phyloP scores from a whole-genome alignment of 1,284 basidiomycete genomes.

The Malassezia restricta region DNA sequence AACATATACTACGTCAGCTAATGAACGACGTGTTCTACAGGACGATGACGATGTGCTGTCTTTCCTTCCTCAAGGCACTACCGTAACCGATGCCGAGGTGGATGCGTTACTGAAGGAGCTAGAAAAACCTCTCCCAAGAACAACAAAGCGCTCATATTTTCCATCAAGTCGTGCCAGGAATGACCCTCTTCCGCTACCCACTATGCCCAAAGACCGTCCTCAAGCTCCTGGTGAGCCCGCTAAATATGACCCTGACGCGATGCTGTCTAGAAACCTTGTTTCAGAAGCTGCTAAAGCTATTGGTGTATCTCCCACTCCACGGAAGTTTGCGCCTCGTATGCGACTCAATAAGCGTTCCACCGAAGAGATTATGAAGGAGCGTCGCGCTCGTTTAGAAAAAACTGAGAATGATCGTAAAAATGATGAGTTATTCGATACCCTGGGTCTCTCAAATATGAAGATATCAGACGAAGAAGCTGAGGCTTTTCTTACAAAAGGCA shows the following conservation, averaged over 20 bases:
- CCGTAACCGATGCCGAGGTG: conserved; percentile 29
- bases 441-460: conserved; percentile 33
- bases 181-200: conserved; percentile 6
- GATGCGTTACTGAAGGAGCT: conserved; percentile 21
- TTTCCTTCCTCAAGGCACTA: conserved; percentile 28
- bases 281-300: conserved; percentile 30
- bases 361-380: conserved; percentile 6
- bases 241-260: conserved; percentile 25
- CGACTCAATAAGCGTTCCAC: conserved; percentile 1
- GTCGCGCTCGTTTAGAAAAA: conserved; percentile 2
- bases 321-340: conserved; percentile 6
- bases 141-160: conserved; percentile 3
- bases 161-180: conserved; percentile 9
- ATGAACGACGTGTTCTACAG: conserved; percentile 21
- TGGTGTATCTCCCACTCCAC: conserved; percentile 5
- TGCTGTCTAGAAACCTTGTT: conserved; percentile 24
- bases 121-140: conserved; percentile 12
- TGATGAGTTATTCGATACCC: conserved; percentile 35
- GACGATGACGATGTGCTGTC: conserved; percentile 32
- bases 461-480: conserved; percentile 38
- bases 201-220: not conserved
- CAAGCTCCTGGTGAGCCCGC: conserved; percentile 1
- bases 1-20: conserved; percentile 10
- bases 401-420: conserved; percentile 22
- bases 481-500: conserved; percentile 28